A percentile compares a stretch with the other conserved stretches of the same genome.
Conservation (phyloP, 2,329 filamentous ascomycete genomes). For the Botrytis galanthina region DNA sequence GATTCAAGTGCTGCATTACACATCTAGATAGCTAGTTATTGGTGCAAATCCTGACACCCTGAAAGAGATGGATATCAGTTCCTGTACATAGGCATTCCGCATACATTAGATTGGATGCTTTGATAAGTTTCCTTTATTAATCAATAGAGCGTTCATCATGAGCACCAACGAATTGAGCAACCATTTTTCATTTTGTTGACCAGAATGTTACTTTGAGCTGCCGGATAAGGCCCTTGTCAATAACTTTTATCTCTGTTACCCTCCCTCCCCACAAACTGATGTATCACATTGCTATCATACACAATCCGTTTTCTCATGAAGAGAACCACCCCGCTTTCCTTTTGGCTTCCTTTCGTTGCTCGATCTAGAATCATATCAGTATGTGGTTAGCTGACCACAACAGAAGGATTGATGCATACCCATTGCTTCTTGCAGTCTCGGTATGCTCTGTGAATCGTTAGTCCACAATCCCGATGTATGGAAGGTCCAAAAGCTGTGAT, state of each 20-base stretch:
- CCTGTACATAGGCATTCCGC: not conserved
- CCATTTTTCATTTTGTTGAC: not conserved
- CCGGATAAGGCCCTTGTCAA: not conserved
- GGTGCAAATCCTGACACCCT: not conserved
- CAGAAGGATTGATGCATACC: constrained; percentile 56
- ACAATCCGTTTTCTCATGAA: constrained; percentile 16
- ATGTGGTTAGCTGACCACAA: not conserved
- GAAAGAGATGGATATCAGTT: not conserved
- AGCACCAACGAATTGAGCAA: not conserved
- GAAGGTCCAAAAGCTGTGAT: not conserved
- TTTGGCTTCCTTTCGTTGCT: constrained; percentile 48
- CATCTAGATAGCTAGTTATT: not conserved
- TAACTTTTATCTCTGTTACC: not conserved
- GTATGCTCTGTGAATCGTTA: constrained; percentile 65
- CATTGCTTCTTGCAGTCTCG: constrained; percentile 93
- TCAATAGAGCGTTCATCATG: not conserved
- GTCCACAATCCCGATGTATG: not conserved
- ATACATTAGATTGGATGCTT: not conserved
- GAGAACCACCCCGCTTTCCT: constrained; percentile 39
- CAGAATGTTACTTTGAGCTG: not conserved
- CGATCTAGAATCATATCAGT: constrained; percentile 39
- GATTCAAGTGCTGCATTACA: not conserved
- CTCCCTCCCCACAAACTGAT: not conserved
- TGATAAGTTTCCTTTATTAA: not conserved
- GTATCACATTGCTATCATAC: constrained; percentile 3